Evolutionary conservation across 345 rosid genomes (phyloP), one percentile per base, ranked within the genome.

Genomic region (Salix purpurea): DNA sequence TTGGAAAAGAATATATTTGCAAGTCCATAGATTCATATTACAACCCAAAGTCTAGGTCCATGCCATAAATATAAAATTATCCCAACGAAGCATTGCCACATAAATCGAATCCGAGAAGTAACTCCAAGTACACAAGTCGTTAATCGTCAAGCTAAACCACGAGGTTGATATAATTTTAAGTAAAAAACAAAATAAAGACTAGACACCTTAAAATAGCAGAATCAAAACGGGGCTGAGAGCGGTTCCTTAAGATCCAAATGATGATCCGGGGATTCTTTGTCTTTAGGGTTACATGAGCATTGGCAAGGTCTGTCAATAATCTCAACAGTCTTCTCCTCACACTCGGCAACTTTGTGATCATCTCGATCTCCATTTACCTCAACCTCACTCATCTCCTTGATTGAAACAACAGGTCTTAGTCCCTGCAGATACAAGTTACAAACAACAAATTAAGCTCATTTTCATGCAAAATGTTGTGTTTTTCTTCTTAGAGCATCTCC

Each of bases 141-240:
- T 44, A 44, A 44, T 13, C 48, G 13, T 44, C 1, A 44, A 44
- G 48, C 16, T 44, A 44, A 44, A 44, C 48, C 48, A 12, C 16
- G 15, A 44, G 48, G 48, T 13, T 3, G 3, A 44, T 12, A 12
- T 44, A 44, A 44, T 44, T 44, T 12, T 0, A 12, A 12, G 37
- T 34, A 0, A 34, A 34, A 3, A 44, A 44, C 37, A 62, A 12
- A 62, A 62, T 12, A 23, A 39, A 23, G 15, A 34, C 48, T 37
- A 5, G 5, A 19, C 36, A 23, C 16, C n/a, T 11, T 3, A 11
- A 13, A 67, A 39, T 14, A 40, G 24, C 14, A 28, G 2, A 15
- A 44, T 85, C 78, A 88, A 69, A 88, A 86, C 1, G 91, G 91
- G 26, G 91, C 87, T 1, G 89, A 80, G 36, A 83, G 74, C 1